Conservation (phyloP, 2,329 filamentous ascomycete genomes). For the Fusarium longipes region DNA sequence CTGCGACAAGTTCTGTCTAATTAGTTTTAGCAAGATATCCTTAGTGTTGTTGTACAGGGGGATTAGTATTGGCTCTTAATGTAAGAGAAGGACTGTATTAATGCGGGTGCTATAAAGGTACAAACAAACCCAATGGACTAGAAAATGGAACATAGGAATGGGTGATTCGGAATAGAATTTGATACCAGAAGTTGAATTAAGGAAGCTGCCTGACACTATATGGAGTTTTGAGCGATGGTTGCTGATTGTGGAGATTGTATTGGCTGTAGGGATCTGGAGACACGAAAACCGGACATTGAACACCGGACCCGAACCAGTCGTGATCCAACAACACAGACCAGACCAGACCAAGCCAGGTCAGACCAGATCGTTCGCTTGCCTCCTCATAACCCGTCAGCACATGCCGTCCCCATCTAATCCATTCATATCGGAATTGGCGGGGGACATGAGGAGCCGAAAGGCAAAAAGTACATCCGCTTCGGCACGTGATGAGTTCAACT, state of each 20-base stretch:
- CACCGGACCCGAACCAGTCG: conserved; percentile 26
- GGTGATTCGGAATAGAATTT: conserved; percentile 9
- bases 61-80: neutral
- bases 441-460: conserved; percentile 33
- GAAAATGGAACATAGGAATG: neutral
- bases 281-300: conserved; percentile 36
- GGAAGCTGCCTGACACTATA: neutral
- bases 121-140: neutral
- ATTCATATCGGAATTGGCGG: conserved; percentile 26
- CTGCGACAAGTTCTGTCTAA: conserved; percentile 82
- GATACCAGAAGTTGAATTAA: neutral
- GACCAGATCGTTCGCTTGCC: neutral
- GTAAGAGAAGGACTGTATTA: conserved; percentile 13
- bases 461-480: conserved; percentile 39
- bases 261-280: neutral
- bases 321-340: neutral
- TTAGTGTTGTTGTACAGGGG: conserved; percentile 11
- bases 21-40: conserved; percentile 54
- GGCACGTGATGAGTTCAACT: conserved; percentile 40
- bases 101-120: conserved; percentile 10
- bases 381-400: conserved; percentile 27
- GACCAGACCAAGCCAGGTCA: neutral
- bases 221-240: neutral
- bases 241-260: neutral
- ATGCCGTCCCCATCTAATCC: conserved; percentile 40